phyloP scores from a whole-genome alignment of 257 asterid species.

The Nicotiana tabacum region DNA sequence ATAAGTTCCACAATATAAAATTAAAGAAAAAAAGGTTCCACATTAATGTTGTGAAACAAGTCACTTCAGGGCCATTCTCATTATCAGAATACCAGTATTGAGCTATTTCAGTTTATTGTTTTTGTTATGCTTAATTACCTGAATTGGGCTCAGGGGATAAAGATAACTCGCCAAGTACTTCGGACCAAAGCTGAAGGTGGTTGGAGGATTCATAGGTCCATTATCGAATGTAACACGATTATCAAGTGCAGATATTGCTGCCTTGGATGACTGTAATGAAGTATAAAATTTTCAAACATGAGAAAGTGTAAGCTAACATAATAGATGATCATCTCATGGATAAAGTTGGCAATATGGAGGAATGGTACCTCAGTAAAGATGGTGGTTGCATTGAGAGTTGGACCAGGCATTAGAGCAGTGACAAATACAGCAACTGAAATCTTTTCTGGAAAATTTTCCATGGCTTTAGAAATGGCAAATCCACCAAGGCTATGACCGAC shows the following conservation, averaged over 20 bases:
- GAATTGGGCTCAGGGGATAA: slow-evolving; percentile 25
- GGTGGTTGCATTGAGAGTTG: slow-evolving; percentile 8
- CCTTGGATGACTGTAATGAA: not conserved
- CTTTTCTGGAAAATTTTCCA: slow-evolving; percentile 30
- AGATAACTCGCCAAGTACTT: slow-evolving; percentile 10
- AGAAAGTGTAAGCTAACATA: not conserved
- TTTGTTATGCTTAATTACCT: slow-evolving; percentile 15
- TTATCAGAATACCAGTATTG: not conserved
- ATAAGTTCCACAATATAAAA: too few species aligned
- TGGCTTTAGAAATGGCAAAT: slow-evolving; percentile 29
- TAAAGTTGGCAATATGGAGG: not conserved
- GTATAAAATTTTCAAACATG: not conserved
- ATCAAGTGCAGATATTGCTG: not conserved
- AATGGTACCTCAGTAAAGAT: slow-evolving; percentile 12
- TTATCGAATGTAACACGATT: not conserved
- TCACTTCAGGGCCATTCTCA: not conserved
- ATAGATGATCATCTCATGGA: not conserved
- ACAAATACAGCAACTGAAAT: slow-evolving; percentile 26
- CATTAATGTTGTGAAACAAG: not conserved
- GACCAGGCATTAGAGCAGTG: slow-evolving; percentile 27
- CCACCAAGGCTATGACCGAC: slow-evolving; percentile 36
- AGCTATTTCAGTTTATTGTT: not conserved
- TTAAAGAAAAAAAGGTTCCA: not conserved
- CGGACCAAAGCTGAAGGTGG: slow-evolving; percentile 16
- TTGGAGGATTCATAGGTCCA: slow-evolving; percentile 25